Conservation (phyloP, 1,139 yeast species). For the Nakaseomyces bracarensis region DNA sequence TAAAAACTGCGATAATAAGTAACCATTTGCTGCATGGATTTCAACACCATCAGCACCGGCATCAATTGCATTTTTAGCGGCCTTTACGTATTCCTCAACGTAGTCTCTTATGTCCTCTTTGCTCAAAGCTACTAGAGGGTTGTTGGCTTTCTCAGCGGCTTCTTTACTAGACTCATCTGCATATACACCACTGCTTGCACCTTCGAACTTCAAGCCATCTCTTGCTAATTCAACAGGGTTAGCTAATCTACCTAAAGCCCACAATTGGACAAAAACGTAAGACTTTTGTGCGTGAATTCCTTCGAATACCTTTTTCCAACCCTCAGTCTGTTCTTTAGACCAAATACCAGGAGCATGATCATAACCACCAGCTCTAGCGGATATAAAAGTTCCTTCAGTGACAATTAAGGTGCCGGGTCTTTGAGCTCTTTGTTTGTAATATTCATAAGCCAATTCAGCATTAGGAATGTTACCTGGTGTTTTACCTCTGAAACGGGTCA, state of each 20-base stretch:
- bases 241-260: constrained; percentile 38
- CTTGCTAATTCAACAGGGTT: constrained; percentile 20
- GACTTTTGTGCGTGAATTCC: constrained; percentile 35
- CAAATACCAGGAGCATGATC: constrained; percentile 42
- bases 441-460: constrained; percentile 32
- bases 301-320: constrained; percentile 34
- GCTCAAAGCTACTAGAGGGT: constrained; percentile 20
- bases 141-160: constrained; percentile 16
- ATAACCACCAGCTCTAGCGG: constrained; percentile 33
- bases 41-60: constrained; percentile 38
- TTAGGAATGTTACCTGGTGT: constrained; percentile 36
- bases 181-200: constrained; percentile 24
- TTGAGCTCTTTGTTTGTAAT: constrained; percentile 47
- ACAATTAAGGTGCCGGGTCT: constrained; percentile 44
- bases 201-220: constrained; percentile 26
- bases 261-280: constrained; percentile 34
- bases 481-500: constrained; percentile 41
- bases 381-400: constrained; percentile 39
- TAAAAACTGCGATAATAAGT: constrained; percentile 33
- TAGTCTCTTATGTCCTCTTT: constrained; percentile 20
- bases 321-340: constrained; percentile 36
- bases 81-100: constrained; percentile 20
- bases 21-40: constrained; percentile 34
- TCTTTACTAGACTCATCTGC: constrained; percentile 20
- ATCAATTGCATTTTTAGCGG: constrained; percentile 28